Evolutionary conservation across 2,329 filamentous ascomycete species (phyloP).

Genomic region (Hymenoscyphus fructigenus): DNA sequence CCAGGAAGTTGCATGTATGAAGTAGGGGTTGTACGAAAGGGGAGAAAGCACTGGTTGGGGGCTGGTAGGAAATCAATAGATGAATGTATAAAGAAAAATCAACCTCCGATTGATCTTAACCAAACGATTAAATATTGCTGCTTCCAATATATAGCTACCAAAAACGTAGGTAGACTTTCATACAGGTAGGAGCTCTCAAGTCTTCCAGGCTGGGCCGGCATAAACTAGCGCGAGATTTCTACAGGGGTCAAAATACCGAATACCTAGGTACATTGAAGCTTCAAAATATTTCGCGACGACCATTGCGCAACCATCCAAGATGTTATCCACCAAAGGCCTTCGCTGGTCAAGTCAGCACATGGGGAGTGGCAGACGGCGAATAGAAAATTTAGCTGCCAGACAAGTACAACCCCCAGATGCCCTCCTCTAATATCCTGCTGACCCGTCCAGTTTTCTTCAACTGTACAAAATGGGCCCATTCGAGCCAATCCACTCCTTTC

Average conservation of each 20-base stretch:
- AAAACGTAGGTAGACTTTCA: too few species aligned
- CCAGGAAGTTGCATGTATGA: not conserved
- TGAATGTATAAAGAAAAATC: too few species aligned
- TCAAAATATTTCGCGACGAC: conserved; percentile 35
- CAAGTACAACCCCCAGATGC: conserved; percentile 24
- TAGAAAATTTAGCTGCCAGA: conserved; percentile 40
- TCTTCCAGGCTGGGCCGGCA: not conserved
- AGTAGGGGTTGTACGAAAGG: not conserved
- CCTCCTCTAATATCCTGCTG: conserved; percentile 12
- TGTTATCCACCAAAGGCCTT: conserved; percentile 57
- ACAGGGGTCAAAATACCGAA: not conserved
- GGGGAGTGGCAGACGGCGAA: conserved; percentile 37
- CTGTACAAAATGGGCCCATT: conserved; percentile 29
- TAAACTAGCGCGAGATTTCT: not conserved
- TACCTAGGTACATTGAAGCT: conserved; percentile 9
- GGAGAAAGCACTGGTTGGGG: too few species aligned
- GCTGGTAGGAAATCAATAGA: not conserved
- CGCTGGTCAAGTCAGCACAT: conserved; percentile 47
- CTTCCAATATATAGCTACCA: too few species aligned
- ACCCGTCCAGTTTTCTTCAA: conserved; percentile 34
- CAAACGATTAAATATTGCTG: too few species aligned
- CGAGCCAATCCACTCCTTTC: conserved; percentile 31
- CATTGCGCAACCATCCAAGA: conserved; percentile 36
- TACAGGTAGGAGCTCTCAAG: not conserved
- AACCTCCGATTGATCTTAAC: too few species aligned